These are phyloP conservation scores for Suhomyces coccinellae DNA, from an alignment of 1,139 yeast genomes.

Conservation along the genomic window DNA sequence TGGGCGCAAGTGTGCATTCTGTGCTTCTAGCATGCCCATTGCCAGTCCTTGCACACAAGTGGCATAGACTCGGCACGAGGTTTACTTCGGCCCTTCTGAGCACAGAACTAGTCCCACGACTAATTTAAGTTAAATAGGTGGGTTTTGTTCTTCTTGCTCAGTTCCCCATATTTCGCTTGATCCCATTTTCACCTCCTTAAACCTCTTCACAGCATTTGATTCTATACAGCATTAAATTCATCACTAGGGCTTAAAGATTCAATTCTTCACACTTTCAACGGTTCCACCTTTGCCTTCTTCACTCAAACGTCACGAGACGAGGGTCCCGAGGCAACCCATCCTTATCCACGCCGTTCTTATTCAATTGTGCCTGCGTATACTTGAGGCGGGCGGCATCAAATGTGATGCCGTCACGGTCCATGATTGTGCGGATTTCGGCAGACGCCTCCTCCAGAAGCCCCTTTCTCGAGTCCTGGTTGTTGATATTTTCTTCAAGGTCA, in stretches of 20 bases:
- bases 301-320: slow-evolving; percentile 36
- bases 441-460: slow-evolving; percentile 64
- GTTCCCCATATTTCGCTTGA: no score
- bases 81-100: no score
- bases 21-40: no score
- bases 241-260: no score
- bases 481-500: slow-evolving; percentile 50
- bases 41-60: background rate
- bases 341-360: slow-evolving; percentile 52
- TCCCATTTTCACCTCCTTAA: no score
- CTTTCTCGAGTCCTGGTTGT: slow-evolving; percentile 51
- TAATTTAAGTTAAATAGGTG: no score
- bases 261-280: no score
- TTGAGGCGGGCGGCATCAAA: slow-evolving; percentile 73
- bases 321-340: slow-evolving; percentile 45
- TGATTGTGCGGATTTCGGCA: slow-evolving; percentile 50
- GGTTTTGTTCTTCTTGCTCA: no score
- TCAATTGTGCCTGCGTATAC: slow-evolving; percentile 49
- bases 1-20: no score
- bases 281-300: background rate
- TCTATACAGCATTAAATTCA: no score
- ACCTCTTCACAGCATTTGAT: no score
- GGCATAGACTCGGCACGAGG: background rate
- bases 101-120: no score
- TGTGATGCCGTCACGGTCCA: slow-evolving; percentile 48